Evolutionary conservation across 140 eudicot genomes (phyloP).

Genomic region (Oenanthe javanica): DNA sequence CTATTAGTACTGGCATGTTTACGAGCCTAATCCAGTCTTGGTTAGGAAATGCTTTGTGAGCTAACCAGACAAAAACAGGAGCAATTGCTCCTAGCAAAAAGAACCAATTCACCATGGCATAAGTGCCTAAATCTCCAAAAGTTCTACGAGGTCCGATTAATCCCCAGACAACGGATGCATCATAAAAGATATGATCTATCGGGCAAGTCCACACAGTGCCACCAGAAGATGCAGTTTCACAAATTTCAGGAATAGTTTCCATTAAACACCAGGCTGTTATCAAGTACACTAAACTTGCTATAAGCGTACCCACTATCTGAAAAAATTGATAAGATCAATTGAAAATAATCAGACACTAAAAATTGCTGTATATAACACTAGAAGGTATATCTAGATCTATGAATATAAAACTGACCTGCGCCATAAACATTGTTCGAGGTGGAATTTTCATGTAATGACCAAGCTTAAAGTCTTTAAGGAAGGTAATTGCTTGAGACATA

Average conservation of each 20-base stretch:
- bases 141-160: conserved; percentile 36
- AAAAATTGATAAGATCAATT: neutral
- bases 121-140: conserved; percentile 31
- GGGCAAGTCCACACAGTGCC: conserved; percentile 85
- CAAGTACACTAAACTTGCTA: conserved; percentile 69
- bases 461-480: conserved; percentile 93
- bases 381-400: neutral
- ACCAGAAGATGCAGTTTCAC: conserved; percentile 35
- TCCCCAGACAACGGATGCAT: conserved; percentile 46
- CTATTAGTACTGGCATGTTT: conserved; percentile 31
- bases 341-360: neutral
- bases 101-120: conserved; percentile 28
- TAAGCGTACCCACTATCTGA: conserved; percentile 69
- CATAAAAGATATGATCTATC: conserved; percentile 74
- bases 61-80: conserved; percentile 29
- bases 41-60: conserved; percentile 24
- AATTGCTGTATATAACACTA: neutral
- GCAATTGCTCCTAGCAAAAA: conserved; percentile 29
- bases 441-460: conserved; percentile 98
- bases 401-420: conserved; percentile 37
- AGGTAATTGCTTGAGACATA: conserved; percentile 86
- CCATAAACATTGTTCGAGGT: conserved; percentile 96
- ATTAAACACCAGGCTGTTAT: conserved; percentile 96
- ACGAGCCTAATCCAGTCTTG: conserved; percentile 29
- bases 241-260: conserved; percentile 83